These are phyloP conservation scores for Sclerotinia nivalis DNA, from an alignment of 2,329 filamentous ascomycete genomes.

Conservation along the genomic window DNA sequence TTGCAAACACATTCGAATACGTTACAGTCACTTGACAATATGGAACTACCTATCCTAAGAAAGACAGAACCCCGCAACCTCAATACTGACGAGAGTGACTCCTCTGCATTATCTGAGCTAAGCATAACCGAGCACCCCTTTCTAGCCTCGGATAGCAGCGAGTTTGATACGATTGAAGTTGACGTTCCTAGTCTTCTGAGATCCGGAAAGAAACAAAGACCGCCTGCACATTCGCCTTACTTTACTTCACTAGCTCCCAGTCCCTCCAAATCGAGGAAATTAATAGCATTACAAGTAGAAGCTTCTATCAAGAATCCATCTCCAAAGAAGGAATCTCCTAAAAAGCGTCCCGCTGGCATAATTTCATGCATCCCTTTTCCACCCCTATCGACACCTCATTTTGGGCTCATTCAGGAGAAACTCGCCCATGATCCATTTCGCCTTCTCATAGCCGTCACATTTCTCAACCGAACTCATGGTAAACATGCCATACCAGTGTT, in stretches of 20 bases:
- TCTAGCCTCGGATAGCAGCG: constrained; percentile 29
- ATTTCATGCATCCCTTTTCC: constrained; percentile 66
- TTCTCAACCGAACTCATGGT: constrained; percentile 80
- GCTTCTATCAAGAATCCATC: neutral
- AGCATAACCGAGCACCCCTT: constrained; percentile 26
- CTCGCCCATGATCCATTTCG: constrained; percentile 74
- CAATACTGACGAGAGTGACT: neutral
- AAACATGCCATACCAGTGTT: constrained; percentile 74
- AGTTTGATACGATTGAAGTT: constrained; percentile 27
- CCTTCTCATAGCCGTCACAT: constrained; percentile 78
- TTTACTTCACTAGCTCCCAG: constrained; percentile 32
- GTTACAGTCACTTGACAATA: neutral
- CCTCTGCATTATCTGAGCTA: constrained; percentile 27
- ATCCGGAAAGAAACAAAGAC: constrained; percentile 28
- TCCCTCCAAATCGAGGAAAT: constrained; percentile 9
- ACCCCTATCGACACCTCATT: constrained; percentile 59
- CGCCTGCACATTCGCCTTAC: constrained; percentile 40
- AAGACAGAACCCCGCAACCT: neutral
- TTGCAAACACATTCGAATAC: constrained; percentile 24
- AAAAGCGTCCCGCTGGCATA: constrained; percentile 33
- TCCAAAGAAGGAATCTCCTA: constrained; percentile 17
- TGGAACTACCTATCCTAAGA: constrained; percentile 10
- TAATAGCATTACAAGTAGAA: neutral
- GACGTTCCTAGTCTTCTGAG: constrained; percentile 17
- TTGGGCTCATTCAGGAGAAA: constrained; percentile 83